A percentile compares a stretch with the other conserved stretches of the same genome.
Conservation (phyloP, 2,329 filamentous ascomycete genomes). For the Ceratocystis colombiana region DNA sequence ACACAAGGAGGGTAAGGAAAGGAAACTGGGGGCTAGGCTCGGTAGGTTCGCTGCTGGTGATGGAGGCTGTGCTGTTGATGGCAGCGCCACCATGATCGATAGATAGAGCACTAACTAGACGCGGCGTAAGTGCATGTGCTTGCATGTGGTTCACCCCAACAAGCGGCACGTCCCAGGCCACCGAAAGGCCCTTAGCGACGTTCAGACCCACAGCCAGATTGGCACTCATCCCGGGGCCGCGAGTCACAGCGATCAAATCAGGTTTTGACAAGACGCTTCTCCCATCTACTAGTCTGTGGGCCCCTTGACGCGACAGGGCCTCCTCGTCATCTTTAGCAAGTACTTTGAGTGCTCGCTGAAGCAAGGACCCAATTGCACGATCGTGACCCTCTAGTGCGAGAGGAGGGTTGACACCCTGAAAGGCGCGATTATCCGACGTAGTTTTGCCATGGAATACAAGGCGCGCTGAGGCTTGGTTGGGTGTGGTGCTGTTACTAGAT, state of each 20-base stretch:
- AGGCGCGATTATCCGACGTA: slow-evolving; percentile 66
- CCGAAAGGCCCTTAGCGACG: slow-evolving; percentile 74
- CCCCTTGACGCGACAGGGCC: slow-evolving; percentile 26
- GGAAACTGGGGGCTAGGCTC: slow-evolving; percentile 47
- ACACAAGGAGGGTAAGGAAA: slow-evolving; percentile 79
- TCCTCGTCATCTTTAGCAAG: slow-evolving; percentile 24
- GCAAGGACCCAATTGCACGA: slow-evolving; percentile 54
- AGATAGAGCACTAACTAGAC: slow-evolving; percentile 56
- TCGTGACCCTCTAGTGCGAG: slow-evolving; percentile 68
- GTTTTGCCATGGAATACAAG: slow-evolving; percentile 73
- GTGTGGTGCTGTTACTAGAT: neutral
- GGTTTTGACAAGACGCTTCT: slow-evolving; percentile 39
- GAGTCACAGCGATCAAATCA: slow-evolving; percentile 79
- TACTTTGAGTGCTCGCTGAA: slow-evolving; percentile 50
- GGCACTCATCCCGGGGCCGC: slow-evolving; percentile 79
- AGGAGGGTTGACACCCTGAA: slow-evolving; percentile 69
- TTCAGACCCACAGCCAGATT: slow-evolving; percentile 70
- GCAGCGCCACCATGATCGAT: neutral
- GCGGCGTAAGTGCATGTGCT: slow-evolving; percentile 81
- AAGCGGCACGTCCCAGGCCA: slow-evolving; percentile 73
- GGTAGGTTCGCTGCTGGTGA: neutral
- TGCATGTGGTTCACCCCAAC: slow-evolving; percentile 95
- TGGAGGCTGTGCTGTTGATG: neutral
- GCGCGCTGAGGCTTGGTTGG: slow-evolving; percentile 34
- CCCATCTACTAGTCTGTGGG: neutral